Evolutionary conservation across 2,329 filamentous ascomycete genomes (phyloP), one percentile per base, ranked within the genome.

Genomic region (Orbilia javanica): DNA sequence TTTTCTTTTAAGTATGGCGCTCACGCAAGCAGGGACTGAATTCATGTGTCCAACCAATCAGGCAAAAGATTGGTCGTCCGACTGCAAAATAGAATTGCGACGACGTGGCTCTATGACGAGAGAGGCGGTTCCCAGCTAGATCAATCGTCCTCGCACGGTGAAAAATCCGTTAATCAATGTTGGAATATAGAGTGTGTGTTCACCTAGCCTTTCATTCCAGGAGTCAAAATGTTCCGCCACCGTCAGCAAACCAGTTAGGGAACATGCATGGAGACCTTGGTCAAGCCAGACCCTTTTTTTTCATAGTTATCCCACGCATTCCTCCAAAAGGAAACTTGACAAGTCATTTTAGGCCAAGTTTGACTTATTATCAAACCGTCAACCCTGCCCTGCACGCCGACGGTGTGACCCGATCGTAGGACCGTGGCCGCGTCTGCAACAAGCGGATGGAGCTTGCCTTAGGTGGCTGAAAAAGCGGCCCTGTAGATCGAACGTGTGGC

Each of bases 91-190:
- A 20, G 29, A 55, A 52, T 66, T 65, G 66, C 65, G 69, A 67
- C 72, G 53, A 77, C 72, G 72, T 77, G 66, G 72, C 72, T 77
- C 72, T 77, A 71, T 77, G 65, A 70, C 66, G 72, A 70, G 66
- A 66, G 72, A 65, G 72, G 72, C 65, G 55, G 48, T 27, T 39
- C 52, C 44, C 52, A 60, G 46, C n/a, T 42, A n/a, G 46, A 25
- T 65, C 57, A 57, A 77, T 70, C 65, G 48, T 66, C 48, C 25
- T 34, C 71, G 64, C 64, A 68, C 63, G 71, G 53, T 27, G 18
- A 57, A 60, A 50, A 44, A 48, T 13, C 22, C 34, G 52, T 57
- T 29, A 64, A 50, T 44, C 29, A 29, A 53, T 44, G 48, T 66
- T 50, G 46, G 39, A 53, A 66, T 67, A 62, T 63, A 36, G 36